Evolutionary conservation across 2,329 filamentous ascomycete species (phyloP), one percentile per base, ranked within the genome.

Genomic region (Penicillium sp.): DNA sequence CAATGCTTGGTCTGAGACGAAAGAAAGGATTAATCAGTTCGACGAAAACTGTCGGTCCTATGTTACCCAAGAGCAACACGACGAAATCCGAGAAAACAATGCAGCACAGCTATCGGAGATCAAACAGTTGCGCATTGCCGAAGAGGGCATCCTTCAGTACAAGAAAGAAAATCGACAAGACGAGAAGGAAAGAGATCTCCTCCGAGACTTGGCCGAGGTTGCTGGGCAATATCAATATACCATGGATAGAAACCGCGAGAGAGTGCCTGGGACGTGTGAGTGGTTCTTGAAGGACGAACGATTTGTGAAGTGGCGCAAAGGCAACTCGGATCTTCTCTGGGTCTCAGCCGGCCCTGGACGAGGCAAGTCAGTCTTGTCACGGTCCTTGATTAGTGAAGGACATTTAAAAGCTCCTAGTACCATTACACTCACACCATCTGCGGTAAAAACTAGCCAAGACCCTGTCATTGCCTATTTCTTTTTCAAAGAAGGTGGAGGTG

Each of bases 381-480:
- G 52, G 14, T 16, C 61, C 8, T 52, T 74, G 5, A 59, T 74
- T 12, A 70, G 73, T 38, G 62, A 69, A 40, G 21, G 57, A 0
- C 61, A 35, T 7, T 51, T 71, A 2, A 62, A 59, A 1, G 59
- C 58, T 16, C 66, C 46, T n/a, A 45, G 59, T 7, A 62, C 62
- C n/a, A 20, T 21, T 21, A 42, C 28, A 9, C 28, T 30, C 28
- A 30, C 28, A 11, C 28, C 28, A 6, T 30, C 28, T 30, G 28
- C n/a, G 20, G 33, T 16, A 6, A n/a, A n/a, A 2, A 3, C 12
- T 38, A 14, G n/a, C 3, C 12, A 3, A n/a, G 3, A 38, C 12
- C 33, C 65, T 3, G 68, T 55, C 2, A 58, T 69, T 33, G 71
- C 68, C 52, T 66, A 72, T 50, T 72, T 71, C 61, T 74, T 74